Base-by-base conservation (phyloP, 352 stramenopile genomes). In the Saprolegnia parasitica region DNA sequence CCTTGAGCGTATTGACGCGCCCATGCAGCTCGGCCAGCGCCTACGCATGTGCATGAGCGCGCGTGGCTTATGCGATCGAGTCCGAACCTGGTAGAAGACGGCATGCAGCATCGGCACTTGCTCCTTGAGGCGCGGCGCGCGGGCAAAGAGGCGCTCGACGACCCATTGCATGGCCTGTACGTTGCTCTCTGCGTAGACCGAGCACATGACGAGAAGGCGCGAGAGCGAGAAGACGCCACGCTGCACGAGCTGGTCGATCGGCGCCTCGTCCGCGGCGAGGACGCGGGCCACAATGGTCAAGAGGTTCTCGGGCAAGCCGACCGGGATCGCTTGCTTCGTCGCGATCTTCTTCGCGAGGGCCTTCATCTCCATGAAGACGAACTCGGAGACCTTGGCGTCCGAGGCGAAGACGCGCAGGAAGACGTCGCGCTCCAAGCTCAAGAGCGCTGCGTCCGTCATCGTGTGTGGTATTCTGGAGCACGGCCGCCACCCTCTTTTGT, bases 151-250 rank as follows among this genome's bases (percentile, higher is more conserved):
- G 9, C 62, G 62, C 29, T 68, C 35, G 8, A 68, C 16, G 26
- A 37, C 54, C 62, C 62, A 68, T 16, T 68, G 24, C 62, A 68
- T 20, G 4, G 52, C 62, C 6, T 68, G 39, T 1, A 10, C 29
- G n/a, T 68, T 68, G 50, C 62, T 68, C 32, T 57, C 35, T 18
- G 62, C 62, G 32, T 68, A 68, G 35, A 68, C 54, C 15, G 62
- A 68, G 45, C 62, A 68, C 42, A 58, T 68, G 37, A 40, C 62
- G 23, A 68, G n/a, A 16, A 68, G 29, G 15, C 62, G 62, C 15
- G 62, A 23, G 26, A 68, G 26, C 20, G 62, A 58, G 29, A 68
- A 45, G 18, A 68, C 5, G 10, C 62, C 62, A 32, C 39, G 40
- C 11, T 68, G 18, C 40, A 60, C 62, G 1, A 68, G 29, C 16